Base-by-base conservation (phyloP, 176 grass and related monocot genomes). In the Ampelocalamus luodianensis region DNA sequence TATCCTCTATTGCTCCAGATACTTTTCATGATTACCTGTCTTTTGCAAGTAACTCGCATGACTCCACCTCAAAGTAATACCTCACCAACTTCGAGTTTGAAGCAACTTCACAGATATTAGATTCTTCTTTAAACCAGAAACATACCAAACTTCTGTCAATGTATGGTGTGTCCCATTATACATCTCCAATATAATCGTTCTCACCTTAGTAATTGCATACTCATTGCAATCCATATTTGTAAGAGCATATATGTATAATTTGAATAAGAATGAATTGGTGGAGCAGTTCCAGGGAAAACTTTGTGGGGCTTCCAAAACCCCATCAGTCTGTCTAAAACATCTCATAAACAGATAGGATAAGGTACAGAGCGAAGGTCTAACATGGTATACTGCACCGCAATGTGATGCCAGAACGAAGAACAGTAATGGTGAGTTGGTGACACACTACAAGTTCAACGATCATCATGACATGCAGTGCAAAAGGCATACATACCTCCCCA, bases 401-500 rank as follows among this genome's bases (percentile, higher is more conserved):
- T 13, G 18, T 68, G 17, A 15, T 76, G 42, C 70, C 24, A 46
- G 32, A 69, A 56, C 29, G 64, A 80, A 74, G 14, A 68, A 58
- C 4, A 85, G 36, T 59, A 24, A 43, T 68, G 24, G 12, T 82
- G 42, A 79, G 55, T 34, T 29, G 49, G 34, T 59, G 48, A 34
- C 32, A 24, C 72, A 67, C 67, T 44, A 32, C 53, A 77, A 29
- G 5, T 54, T 63, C 12, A 56, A 24, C 10, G 0, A 78, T 82
- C 48, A 65, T 71, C 43, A 27, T 20, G 42, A 65, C 27, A 82
- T 4, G 26, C 8, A 17, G 48, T 74, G 44, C 44, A 72, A 71
- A 88, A 82, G 69, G 50, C 62, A 53, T 54, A 73, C 88, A 49
- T 91, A 99, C 97, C 90, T 96, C 91, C 39, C 90, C 93, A 77